Base-by-base conservation (phyloP, 2,329 filamentous ascomycete species). In the Fusarium guadeloupense region DNA sequence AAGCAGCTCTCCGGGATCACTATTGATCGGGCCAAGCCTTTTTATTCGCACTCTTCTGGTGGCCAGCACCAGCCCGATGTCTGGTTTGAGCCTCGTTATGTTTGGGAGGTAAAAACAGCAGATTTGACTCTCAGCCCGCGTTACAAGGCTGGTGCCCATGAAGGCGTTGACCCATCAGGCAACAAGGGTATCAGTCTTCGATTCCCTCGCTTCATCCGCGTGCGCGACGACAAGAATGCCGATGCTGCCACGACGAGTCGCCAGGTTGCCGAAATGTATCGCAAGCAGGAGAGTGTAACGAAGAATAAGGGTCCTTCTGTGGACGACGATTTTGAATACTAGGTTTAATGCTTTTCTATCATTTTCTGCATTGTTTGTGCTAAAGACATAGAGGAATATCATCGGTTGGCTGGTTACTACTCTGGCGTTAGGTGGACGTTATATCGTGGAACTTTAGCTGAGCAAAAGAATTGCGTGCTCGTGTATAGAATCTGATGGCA, bases 311-410 rank as follows among this genome's bases (percentile, higher is more conserved):
- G 89, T 0, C 91, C 92, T 5, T 83, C 89, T 41, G 93, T 93
- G 50, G 95, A 99, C 81, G 94, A 98, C 78, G 93, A 98, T 75
- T 99, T 97, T 78, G 95, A 99, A 81, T 99, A 99, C 78, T 99
- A 77, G 37, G 39, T 28, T 37, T 28, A n/a, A 13, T 35, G 9
- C 25, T 31, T 40, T 23, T 17, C 21, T 20, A 23, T 23, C 10
- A 23, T 42, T 39, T 34, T 31, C 14, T 9, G 25, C 17, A 41
- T 48, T 25, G 26, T 3, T 46, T 20, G 9, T 25, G 14, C 17
- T n/a, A 45, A 25, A 40, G n/a, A 16, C 26, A 31, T 12, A 35
- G 41, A 45, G 12, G 19, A 16, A 20, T 37, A 44, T 62, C 39
- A 54, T 59, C 14, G 31, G 14, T 17, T 52, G 28, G 17, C 25